These are phyloP conservation scores for Helicocarpus griseus DNA, from an alignment of 2,329 filamentous ascomycete species.

Conservation along the genomic window DNA sequence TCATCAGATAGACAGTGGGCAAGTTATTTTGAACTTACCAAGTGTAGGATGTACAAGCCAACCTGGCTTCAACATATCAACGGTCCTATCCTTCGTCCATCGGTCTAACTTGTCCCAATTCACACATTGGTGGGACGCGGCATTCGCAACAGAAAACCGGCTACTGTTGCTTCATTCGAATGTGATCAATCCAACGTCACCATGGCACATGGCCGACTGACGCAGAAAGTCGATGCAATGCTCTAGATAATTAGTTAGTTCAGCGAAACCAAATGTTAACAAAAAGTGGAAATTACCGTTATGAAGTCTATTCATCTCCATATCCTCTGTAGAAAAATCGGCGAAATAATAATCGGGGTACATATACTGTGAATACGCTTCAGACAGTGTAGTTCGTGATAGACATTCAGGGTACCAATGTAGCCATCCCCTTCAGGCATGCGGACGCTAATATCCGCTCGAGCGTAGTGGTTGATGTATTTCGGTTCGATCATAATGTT, in stretches of 20 bases:
- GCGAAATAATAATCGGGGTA: slow-evolving; percentile 5
- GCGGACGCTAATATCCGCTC: neutral
- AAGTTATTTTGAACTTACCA: neutral
- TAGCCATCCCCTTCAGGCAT: neutral
- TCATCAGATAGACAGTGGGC: too few species aligned
- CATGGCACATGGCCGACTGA: slow-evolving; percentile 7
- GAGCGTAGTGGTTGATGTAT: slow-evolving; percentile 1
- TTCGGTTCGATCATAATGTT: slow-evolving; percentile 2
- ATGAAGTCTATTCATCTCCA: slow-evolving; percentile 4
- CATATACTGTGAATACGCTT: slow-evolving; percentile 7
- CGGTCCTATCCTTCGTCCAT: neutral
- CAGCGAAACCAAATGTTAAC: neutral
- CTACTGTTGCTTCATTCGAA: slow-evolving; percentile 1
- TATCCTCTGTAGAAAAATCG: neutral
- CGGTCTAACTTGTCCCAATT: slow-evolving; percentile 1
- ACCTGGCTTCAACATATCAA: slow-evolving; percentile 3
- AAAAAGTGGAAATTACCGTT: neutral
- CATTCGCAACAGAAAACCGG: neutral
- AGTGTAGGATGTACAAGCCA: neutral
- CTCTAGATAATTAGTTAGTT: slow-evolving; percentile 1
- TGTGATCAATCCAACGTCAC: slow-evolving; percentile 3
- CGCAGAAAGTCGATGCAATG: slow-evolving; percentile 9
- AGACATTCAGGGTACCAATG: slow-evolving; percentile 3
- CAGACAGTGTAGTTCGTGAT: slow-evolving; percentile 6
- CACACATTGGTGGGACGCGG: neutral